Evolutionary conservation across 2,329 filamentous ascomycete genomes (phyloP).

Genomic region (Fusarium tricinctum): DNA sequence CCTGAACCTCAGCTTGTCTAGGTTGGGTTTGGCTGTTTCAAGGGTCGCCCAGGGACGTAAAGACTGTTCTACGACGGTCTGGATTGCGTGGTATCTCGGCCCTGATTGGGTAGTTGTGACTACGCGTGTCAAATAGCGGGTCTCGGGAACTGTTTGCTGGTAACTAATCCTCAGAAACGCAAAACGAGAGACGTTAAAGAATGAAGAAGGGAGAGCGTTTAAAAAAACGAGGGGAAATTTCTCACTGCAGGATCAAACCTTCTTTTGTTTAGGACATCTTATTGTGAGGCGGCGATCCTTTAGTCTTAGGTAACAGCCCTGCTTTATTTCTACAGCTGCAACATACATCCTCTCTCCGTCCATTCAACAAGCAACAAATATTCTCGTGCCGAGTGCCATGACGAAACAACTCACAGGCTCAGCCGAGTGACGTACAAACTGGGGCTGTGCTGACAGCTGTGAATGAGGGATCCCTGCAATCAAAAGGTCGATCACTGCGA

Average conservation of each 20-base stretch:
- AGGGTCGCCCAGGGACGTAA: conserved; percentile 32
- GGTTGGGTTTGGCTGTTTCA: conserved; percentile 25
- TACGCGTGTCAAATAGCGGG: conserved; percentile 43
- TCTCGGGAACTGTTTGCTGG: conserved; percentile 9
- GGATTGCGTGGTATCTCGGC: conserved; percentile 41
- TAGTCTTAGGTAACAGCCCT: conserved; percentile 28
- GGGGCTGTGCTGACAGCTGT: conserved; percentile 48
- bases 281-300: conserved; percentile 1
- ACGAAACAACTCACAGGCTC: conserved; percentile 38
- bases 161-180: conserved; percentile 11
- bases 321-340: conserved; percentile 4
- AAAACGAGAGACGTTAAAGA: conserved; percentile 35
- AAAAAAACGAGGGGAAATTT: background rate
- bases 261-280: conserved; percentile 5
- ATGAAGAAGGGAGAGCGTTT: background rate
- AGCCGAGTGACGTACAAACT: conserved; percentile 47
- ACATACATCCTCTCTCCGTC: background rate
- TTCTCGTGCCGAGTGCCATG: conserved; percentile 37
- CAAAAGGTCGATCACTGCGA: conserved; percentile 33
- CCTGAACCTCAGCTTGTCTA: conserved; percentile 25
- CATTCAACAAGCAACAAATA: conserved; percentile 5
- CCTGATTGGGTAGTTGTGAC: conserved; percentile 39
- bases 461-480: conserved; percentile 32
- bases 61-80: conserved; percentile 24
- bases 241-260: background rate